A percentile compares a stretch with the other conserved stretches of the same genome.
These are phyloP conservation scores for Daphne laureola DNA, from an alignment of 441 rosid species.

Conservation along the genomic window DNA sequence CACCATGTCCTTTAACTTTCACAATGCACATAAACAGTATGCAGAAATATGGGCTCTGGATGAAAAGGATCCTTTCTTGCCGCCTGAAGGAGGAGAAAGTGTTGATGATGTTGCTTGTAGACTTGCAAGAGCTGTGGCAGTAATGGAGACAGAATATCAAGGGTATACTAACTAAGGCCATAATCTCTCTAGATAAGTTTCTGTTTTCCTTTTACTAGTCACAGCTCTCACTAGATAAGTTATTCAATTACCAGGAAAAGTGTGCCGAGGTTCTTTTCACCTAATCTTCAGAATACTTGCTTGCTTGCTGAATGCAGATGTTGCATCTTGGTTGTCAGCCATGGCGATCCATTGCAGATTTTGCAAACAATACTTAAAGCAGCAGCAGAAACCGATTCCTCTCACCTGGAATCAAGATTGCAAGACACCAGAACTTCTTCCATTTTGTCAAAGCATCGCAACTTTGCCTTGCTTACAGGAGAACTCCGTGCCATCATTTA, in stretches of 20 bases:
- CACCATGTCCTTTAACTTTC: conserved; percentile 1
- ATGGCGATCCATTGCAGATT: conserved; percentile 93
- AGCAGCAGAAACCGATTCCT: conserved; percentile 22
- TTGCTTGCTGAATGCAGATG: conserved; percentile 28
- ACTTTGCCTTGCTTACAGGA: conserved; percentile 62
- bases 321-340: conserved; percentile 61
- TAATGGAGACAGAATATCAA: conserved; percentile 59
- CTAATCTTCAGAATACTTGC: no score
- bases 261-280: not conserved
- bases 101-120: conserved; percentile 73
- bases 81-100: conserved; percentile 84
- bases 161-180: conserved; percentile 27
- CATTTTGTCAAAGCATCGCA: conserved; percentile 70
- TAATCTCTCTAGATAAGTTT: no score
- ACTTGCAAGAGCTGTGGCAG: conserved; percentile 45
- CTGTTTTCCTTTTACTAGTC: not conserved
- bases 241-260: not conserved
- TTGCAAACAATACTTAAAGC: conserved; percentile 59
- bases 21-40: conserved; percentile 33
- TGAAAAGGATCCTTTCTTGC: conserved; percentile 66
- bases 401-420: conserved; percentile 34
- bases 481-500: conserved; percentile 57
- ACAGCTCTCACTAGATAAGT: not conserved
- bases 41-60: conserved; percentile 81
- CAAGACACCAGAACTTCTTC: conserved; percentile 39